Percentiles rank a stretch among this genome's conserved stretches.
Conservation (phyloP, 2,329 filamentous ascomycete species). For the Fusarium miscanthi region DNA sequence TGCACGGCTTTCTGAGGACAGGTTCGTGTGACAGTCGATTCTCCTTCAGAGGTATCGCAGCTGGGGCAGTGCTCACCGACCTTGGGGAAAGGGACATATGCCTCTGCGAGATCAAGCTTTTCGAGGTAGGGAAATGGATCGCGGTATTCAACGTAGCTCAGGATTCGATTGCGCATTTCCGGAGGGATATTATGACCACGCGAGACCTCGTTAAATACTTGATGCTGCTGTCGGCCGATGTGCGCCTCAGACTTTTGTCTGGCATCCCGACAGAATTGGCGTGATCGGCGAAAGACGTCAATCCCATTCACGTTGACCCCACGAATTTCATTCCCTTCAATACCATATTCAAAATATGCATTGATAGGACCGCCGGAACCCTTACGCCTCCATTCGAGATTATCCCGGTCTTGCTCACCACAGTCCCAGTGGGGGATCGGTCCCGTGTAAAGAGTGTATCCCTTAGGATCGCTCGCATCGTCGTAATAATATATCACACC, state of each 20-base stretch:
- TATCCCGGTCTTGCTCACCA: not conserved
- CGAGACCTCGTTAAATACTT: accelerated
- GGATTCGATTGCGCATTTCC: not conserved
- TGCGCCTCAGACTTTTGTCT: not conserved
- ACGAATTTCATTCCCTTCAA: accelerated
- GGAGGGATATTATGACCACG: not conserved
- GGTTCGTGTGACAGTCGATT: not conserved
- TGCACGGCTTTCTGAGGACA: not conserved
- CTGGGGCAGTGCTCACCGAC: not conserved
- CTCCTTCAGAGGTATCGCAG: accelerated
- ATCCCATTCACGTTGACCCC: accelerated
- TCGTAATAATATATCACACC: not conserved
- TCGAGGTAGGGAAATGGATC: not conserved
- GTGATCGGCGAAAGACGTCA: accelerated
- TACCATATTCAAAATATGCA: accelerated
- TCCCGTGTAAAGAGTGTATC: not conserved
- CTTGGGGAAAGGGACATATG: not conserved
- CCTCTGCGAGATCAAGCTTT: not conserved
- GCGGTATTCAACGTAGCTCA: not conserved
- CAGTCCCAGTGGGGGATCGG: not conserved
- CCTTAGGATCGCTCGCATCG: not conserved
- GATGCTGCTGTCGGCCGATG: not conserved
- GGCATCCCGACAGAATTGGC: not conserved
- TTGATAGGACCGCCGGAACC: not conserved
- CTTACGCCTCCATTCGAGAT: accelerated